Evolutionary conservation across 1,284 basidiomycete genomes (phyloP).

Genomic region (Hemileccinum hortonii): DNA sequence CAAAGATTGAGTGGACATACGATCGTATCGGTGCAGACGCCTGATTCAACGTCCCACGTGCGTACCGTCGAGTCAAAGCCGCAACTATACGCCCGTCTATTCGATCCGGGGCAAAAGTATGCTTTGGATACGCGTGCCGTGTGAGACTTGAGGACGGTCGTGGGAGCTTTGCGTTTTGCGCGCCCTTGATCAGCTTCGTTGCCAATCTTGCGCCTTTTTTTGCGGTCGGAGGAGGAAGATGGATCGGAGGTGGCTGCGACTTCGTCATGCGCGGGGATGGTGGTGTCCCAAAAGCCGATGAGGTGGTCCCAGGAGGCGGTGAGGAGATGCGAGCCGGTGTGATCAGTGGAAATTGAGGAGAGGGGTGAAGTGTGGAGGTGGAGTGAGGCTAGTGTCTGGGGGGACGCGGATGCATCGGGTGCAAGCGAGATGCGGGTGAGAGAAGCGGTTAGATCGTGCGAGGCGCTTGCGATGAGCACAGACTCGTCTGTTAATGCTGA

Average conservation of each 20-base stretch:
- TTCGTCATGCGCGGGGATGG: conserved; percentile 62
- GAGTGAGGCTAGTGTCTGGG: conserved; percentile 50
- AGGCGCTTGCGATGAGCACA: conserved; percentile 72
- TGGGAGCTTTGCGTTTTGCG: conserved; percentile 60
- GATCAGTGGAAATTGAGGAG: conserved; percentile 61
- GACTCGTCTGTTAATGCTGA: conserved; percentile 36
- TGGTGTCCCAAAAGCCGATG: conserved; percentile 76
- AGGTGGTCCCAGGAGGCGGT: conserved; percentile 33
- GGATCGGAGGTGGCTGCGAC: conserved; percentile 35
- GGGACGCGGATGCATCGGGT: conserved; percentile 48
- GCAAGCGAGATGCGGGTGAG: conserved; percentile 53
- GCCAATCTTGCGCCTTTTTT: conserved; percentile 54
- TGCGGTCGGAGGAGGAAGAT: conserved; percentile 43
- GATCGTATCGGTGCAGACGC: conserved; percentile 66
- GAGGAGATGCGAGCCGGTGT: conserved; percentile 48
- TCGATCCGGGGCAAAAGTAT: conserved; percentile 41
- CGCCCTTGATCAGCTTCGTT: conserved; percentile 31
- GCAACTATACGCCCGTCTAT: conserved; percentile 58
- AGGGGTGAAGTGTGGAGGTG: conserved; percentile 80
- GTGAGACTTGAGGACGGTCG: conserved; percentile 70
- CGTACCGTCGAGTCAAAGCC: conserved; percentile 77
- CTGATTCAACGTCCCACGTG: conserved; percentile 69
- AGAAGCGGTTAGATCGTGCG: conserved; percentile 78
- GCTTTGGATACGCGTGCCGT: conserved; percentile 69
- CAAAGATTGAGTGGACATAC: conserved; percentile 3